phyloP scores from a whole-genome alignment of 1,284 basidiomycete genomes.

The Puccinia horiana region DNA sequence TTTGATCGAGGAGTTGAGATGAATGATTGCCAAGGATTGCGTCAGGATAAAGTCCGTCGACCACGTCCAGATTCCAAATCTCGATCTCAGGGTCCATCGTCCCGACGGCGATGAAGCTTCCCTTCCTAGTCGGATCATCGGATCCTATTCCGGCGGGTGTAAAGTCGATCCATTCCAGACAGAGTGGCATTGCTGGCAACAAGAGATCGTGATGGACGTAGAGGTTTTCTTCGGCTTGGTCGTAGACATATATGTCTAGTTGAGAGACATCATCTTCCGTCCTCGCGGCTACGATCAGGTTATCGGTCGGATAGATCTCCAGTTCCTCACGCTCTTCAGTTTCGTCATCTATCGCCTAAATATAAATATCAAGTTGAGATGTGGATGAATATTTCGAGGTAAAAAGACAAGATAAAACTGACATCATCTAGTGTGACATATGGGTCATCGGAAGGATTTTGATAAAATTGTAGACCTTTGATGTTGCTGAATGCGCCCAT shows the following conservation, averaged over 20 bases:
- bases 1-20: constrained; percentile 31
- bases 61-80: constrained; percentile 91
- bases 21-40: constrained; percentile 72
- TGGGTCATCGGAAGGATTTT: constrained; percentile 89
- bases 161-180: constrained; percentile 98
- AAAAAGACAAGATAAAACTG: not conserved
- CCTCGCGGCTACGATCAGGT: constrained; percentile 87
- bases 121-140: constrained; percentile 59
- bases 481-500: constrained; percentile 92
- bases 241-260: constrained; percentile 91
- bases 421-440: constrained; percentile 93
- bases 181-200: constrained; percentile 95
- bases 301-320: constrained; percentile 85
- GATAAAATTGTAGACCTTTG: constrained; percentile 89
- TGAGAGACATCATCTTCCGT: constrained; percentile 96
- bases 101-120: constrained; percentile 93
- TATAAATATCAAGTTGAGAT: not conserved
- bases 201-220: constrained; percentile 98
- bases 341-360: constrained; percentile 67
- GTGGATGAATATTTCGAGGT: too few relatives aligned
- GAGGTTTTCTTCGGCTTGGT: constrained; percentile 85
- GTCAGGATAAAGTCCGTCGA: constrained; percentile 92
- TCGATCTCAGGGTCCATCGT: constrained; percentile 98
- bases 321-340: constrained; percentile 85
- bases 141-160: constrained; percentile 65